Conservation (phyloP, 2,329 filamentous ascomycete genomes). For the Leptographium radiaticola region DNA sequence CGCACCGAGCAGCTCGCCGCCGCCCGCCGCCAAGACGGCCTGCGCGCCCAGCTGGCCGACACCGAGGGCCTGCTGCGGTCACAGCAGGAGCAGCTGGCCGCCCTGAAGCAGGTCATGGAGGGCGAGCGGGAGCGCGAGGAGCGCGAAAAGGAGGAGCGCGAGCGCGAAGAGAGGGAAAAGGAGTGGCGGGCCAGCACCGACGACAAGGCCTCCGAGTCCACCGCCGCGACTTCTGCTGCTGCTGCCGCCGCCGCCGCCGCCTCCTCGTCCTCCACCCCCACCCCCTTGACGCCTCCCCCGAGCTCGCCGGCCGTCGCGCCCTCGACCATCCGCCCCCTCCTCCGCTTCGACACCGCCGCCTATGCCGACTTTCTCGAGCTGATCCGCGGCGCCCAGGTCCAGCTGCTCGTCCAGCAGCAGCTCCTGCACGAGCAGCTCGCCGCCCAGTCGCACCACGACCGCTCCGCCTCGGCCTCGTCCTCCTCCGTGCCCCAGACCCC, state of each 20-base stretch:
- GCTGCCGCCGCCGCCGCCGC: neutral
- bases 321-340: conserved; percentile 69
- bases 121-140: conserved; percentile 45
- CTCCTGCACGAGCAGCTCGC: conserved; percentile 20
- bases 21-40: conserved; percentile 75
- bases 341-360: conserved; percentile 66
- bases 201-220: conserved; percentile 40
- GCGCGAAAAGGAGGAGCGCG: neutral
- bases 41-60: conserved; percentile 74
- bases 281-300: conserved; percentile 18
- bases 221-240: too few relatives aligned
- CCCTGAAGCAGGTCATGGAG: conserved; percentile 88
- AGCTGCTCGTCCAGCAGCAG: conserved; percentile 9
- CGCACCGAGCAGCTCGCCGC: conserved; percentile 70
- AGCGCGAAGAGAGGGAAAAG: neutral
- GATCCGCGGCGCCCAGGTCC: conserved; percentile 43
- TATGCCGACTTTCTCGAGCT: conserved; percentile 80
- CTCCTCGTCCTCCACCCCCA: neutral
- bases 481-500: conserved; percentile 10
- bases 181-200: conserved; percentile 23
- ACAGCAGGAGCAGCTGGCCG: conserved; percentile 82
- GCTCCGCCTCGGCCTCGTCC: conserved; percentile 54
- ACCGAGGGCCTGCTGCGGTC: conserved; percentile 75
- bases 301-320: conserved; percentile 60
- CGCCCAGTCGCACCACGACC: conserved; percentile 40